phyloP scores from a whole-genome alignment of 2,329 filamentous ascomycete genomes.

The Blastomyces gilchristii region DNA sequence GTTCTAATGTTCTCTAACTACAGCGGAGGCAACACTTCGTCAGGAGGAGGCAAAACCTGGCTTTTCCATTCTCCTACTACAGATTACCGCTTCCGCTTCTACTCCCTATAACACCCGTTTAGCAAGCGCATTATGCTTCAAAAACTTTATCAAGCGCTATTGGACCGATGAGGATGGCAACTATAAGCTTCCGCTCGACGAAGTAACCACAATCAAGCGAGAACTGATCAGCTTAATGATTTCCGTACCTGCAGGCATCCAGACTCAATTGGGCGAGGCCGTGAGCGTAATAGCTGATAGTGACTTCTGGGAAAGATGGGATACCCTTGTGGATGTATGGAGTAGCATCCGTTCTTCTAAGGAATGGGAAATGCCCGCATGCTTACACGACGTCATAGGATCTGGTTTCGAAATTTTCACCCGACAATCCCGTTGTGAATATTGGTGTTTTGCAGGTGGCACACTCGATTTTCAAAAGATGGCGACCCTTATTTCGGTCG shows the following conservation, averaged over 20 bases:
- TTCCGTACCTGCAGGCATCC: conserved; percentile 72
- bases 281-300: conserved; percentile 97
- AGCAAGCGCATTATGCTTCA: conserved; percentile 86
- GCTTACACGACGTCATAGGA: conserved; percentile 44
- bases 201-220: conserved; percentile 84
- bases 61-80: conserved; percentile 80
- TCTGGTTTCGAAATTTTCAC: conserved; percentile 75
- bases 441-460: conserved; percentile 93
- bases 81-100: conserved; percentile 70
- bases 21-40: conserved; percentile 74
- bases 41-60: conserved; percentile 70
- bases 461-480: conserved; percentile 94
- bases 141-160: conserved; percentile 92
- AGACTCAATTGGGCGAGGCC: conserved; percentile 88
- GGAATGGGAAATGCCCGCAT: background rate
- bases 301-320: conserved; percentile 93
- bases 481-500: conserved; percentile 87
- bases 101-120: conserved; percentile 71
- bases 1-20: conserved; percentile 11
- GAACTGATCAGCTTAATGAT: conserved; percentile 97
- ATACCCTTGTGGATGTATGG: conserved; percentile 75
- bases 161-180: conserved; percentile 94
- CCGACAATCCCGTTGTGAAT: conserved; percentile 72
- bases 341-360: background rate
- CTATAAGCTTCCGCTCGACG: conserved; percentile 73